A percentile compares a stretch with the other conserved stretches of the same genome.
phyloP scores from a whole-genome alignment of 257 asterid species.

The Solanum appendiculatum region DNA sequence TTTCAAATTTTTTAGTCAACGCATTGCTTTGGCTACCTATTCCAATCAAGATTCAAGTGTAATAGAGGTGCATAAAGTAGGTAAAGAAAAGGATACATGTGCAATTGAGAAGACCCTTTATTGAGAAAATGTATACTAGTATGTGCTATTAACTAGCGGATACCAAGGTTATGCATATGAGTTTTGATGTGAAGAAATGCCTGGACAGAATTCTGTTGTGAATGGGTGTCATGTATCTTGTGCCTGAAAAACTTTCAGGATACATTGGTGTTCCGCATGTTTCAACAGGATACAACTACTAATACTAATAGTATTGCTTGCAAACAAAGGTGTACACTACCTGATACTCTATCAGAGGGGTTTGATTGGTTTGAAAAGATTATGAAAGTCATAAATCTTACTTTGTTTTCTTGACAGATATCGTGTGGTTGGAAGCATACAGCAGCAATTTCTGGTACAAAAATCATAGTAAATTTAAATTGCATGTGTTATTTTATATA shows the following conservation, averaged over 20 bases:
- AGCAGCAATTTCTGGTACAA: slow-evolving; percentile 87
- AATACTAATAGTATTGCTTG: neutral
- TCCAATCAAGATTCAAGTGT: neutral
- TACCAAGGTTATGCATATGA: neutral
- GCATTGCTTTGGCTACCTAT: neutral
- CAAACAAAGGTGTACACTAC: neutral
- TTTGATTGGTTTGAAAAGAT: neutral
- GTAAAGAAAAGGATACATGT: neutral
- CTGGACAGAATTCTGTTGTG: neutral
- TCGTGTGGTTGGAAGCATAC: slow-evolving; percentile 99
- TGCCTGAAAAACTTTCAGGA: neutral
- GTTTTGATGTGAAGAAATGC: neutral
- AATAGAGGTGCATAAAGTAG: neutral
- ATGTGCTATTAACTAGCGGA: neutral
- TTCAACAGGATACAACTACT: neutral
- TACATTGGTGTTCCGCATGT: neutral
- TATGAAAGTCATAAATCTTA: neutral
- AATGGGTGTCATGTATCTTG: neutral
- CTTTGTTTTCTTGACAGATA: slow-evolving; percentile 40
- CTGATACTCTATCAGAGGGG: neutral
- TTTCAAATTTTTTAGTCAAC: neutral
- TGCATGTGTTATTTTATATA: neutral
- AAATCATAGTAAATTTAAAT: neutral
- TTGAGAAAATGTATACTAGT: neutral
- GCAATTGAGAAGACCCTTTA: neutral